These are phyloP conservation scores for Croton laevigatus DNA, from an alignment of 441 rosid species.

Conservation along the genomic window DNA sequence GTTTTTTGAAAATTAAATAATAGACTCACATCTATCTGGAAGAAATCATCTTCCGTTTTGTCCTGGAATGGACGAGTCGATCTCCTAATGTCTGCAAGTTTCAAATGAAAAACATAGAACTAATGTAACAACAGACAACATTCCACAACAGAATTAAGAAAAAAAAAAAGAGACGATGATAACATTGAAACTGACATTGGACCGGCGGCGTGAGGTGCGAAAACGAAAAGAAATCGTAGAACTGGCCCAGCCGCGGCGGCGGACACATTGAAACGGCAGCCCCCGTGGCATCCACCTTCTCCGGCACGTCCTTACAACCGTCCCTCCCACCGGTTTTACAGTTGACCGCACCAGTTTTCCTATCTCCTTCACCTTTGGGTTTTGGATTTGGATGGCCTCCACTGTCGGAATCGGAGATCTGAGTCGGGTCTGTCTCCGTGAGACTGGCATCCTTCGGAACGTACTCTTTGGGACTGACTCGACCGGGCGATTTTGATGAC, in stretches of 20 bases:
- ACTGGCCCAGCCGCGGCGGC: constrained; percentile 58
- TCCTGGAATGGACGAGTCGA: constrained; percentile 81
- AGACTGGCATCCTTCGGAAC: constrained; percentile 38
- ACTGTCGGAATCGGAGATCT: constrained; percentile 21
- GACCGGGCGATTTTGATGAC: constrained; percentile 41
- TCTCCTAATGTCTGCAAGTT: constrained; percentile 70
- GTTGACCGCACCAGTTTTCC: constrained; percentile 15
- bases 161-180: background rate
- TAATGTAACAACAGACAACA: background rate
- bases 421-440: constrained; percentile 29
- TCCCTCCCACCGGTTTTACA: constrained; percentile 12
- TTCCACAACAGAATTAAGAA: background rate
- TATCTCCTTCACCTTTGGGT: constrained; percentile 23
- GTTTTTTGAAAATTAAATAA: background rate
- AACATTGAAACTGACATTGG: constrained; percentile 33
- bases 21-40: constrained; percentile 82
- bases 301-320: constrained; percentile 12
- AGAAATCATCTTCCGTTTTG: constrained; percentile 71
- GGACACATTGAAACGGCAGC: constrained; percentile 47
- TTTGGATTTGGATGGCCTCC: constrained; percentile 30
- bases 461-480: constrained; percentile 38
- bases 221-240: constrained; percentile 68
- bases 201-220: constrained; percentile 58
- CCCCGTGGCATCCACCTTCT: constrained; percentile 23
- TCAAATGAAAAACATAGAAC: background rate